Evolutionary conservation across 2,329 filamentous ascomycete genomes (phyloP).

Genomic region (Fusarium nygamai): DNA sequence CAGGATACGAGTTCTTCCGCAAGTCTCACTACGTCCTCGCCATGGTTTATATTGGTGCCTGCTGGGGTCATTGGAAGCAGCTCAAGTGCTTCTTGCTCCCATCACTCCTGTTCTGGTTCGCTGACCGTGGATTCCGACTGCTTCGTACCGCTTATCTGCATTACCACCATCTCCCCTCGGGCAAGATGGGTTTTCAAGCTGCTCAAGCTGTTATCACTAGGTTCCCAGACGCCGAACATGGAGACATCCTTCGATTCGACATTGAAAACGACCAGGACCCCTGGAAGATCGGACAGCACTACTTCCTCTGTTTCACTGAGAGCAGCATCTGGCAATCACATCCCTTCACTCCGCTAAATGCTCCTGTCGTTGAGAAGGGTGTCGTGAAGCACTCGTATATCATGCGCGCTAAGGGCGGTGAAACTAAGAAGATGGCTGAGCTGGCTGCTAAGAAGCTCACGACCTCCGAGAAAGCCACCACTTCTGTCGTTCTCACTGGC

Average conservation of each 20-base stretch:
- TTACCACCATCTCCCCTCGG: slow-evolving; percentile 58
- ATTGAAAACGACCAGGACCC: slow-evolving; percentile 68
- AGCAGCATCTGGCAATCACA: slow-evolving; percentile 77
- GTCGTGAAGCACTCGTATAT: slow-evolving; percentile 64
- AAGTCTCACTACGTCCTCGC: slow-evolving; percentile 79
- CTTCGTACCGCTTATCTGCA: slow-evolving; percentile 70
- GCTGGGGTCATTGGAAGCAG: slow-evolving; percentile 78
- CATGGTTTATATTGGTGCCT: slow-evolving; percentile 78
- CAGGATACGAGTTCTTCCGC: slow-evolving; percentile 81
- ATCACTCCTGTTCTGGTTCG: slow-evolving; percentile 69
- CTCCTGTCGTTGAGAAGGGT: slow-evolving; percentile 55
- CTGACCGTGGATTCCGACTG: slow-evolving; percentile 70
- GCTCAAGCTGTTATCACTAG: slow-evolving; percentile 56
- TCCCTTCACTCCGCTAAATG: slow-evolving; percentile 72
- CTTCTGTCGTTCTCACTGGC: slow-evolving; percentile 69
- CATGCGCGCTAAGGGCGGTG: slow-evolving; percentile 66
- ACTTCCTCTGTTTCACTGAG: slow-evolving; percentile 74
- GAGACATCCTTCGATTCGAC: slow-evolving; percentile 72
- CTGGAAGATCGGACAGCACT: slow-evolving; percentile 77
- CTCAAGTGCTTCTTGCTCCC: slow-evolving; percentile 76
- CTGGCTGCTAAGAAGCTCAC: slow-evolving; percentile 53
- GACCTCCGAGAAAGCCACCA: slow-evolving; percentile 48
- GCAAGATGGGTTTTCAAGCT: slow-evolving; percentile 63
- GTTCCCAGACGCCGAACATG: slow-evolving; percentile 66
- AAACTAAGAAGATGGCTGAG: slow-evolving; percentile 65